Evolutionary conservation across 495 filamentous ascomycete species (phyloP).

Genomic region (Trichoderma gamsii): DNA sequence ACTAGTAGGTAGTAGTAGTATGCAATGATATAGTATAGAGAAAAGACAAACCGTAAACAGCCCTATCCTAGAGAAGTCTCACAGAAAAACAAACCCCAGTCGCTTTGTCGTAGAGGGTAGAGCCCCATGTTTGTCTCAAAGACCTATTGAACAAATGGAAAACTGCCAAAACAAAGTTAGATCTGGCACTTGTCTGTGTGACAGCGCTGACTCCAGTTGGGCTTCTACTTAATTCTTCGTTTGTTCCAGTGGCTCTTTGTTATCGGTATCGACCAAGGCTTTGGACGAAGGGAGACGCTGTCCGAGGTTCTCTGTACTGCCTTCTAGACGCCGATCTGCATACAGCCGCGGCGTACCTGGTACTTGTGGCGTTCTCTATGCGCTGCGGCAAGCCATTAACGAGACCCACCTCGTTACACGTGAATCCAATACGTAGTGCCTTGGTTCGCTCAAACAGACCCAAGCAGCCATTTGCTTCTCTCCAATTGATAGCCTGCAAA

Average conservation of each 20-base stretch:
- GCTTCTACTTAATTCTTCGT: background rate
- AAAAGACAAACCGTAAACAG: too few species aligned
- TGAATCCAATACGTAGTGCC: conserved; percentile 4
- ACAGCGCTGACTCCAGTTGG: background rate
- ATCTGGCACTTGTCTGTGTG: background rate
- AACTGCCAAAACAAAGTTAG: background rate
- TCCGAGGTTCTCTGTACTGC: background rate
- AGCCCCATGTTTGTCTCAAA: too few species aligned
- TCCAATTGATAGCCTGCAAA: background rate
- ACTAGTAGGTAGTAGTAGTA: too few species aligned
- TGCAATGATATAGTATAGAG: too few species aligned
- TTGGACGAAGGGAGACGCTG: background rate
- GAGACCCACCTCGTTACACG: background rate
- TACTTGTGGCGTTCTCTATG: background rate
- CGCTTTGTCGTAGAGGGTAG: too few species aligned
- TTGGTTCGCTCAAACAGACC: background rate
- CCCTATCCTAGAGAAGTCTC: too few species aligned
- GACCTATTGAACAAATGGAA: background rate
- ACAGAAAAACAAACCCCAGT: too few species aligned
- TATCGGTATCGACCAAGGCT: background rate
- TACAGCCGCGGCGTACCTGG: background rate
- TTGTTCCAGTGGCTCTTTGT: background rate
- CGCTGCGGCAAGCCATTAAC: background rate
- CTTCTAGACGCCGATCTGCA: background rate
- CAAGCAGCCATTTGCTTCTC: conserved; percentile 2